These are phyloP conservation scores for Diaporthe sp. DNA, from an alignment of 2,329 filamentous ascomycete genomes.

Conservation along the genomic window DNA sequence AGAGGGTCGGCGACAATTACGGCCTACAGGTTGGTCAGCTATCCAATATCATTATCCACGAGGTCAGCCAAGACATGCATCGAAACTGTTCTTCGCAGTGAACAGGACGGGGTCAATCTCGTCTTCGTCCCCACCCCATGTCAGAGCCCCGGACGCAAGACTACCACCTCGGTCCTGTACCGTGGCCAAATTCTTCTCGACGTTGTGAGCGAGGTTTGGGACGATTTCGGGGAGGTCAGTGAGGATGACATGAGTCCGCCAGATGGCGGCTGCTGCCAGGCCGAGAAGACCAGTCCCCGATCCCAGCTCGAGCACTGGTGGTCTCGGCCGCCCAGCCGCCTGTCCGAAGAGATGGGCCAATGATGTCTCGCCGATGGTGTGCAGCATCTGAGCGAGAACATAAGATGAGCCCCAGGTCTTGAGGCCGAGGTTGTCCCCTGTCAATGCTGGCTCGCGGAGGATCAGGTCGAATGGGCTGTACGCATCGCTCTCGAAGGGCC, in stretches of 20 bases:
- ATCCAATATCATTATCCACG: constrained; percentile 28
- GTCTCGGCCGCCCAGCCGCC: constrained; percentile 43
- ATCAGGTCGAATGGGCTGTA: constrained; percentile 68
- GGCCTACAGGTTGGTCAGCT: constrained; percentile 56
- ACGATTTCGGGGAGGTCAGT: constrained; percentile 90
- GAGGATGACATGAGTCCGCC: constrained; percentile 73
- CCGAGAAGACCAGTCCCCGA: constrained; percentile 93
- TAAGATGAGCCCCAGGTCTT: constrained; percentile 98
- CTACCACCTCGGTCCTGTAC: constrained; percentile 66
- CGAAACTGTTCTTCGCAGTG: constrained; percentile 59
- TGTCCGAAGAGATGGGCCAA: constrained; percentile 58
- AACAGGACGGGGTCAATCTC: constrained; percentile 58
- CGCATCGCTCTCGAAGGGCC: constrained; percentile 57
- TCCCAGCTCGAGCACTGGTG: constrained; percentile 78
- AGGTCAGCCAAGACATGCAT: constrained; percentile 47
- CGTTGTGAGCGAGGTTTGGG: constrained; percentile 82
- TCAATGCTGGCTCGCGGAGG: constrained; percentile 88
- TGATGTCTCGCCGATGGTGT: constrained; percentile 54
- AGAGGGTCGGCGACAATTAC: constrained; percentile 88
- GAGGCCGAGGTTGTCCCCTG: constrained; percentile 86
- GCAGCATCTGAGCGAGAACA: constrained; percentile 80
- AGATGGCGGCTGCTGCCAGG: constrained; percentile 81
- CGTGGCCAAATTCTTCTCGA: constrained; percentile 68
- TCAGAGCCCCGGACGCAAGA: constrained; percentile 73
- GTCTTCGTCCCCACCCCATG: constrained; percentile 73